phyloP scores from a whole-genome alignment of 805 yeast genomes.

The Debaryomyces castellii region DNA sequence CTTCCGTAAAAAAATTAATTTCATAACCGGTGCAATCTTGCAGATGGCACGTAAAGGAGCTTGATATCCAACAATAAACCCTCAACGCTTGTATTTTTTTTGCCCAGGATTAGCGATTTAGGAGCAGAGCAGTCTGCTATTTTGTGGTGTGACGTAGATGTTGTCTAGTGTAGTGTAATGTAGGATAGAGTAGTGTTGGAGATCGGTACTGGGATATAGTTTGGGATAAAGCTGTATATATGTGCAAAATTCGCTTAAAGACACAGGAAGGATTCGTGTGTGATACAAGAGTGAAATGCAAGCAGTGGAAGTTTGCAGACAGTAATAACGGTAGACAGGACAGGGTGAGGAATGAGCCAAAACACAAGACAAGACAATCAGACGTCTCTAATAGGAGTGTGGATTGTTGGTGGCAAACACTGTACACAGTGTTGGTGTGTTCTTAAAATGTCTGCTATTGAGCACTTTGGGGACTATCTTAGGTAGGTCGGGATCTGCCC shows the following conservation, averaged over 20 bases:
- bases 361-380: not conserved
- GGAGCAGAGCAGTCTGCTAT: not conserved
- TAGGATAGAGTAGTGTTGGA: not conserved
- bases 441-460: too few species aligned
- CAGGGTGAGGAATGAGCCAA: not conserved
- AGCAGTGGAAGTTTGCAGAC: not conserved
- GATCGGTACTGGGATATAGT: too few species aligned
- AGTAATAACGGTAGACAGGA: not conserved
- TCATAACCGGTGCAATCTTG: slow-evolving; percentile 3
- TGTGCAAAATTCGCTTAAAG: not conserved
- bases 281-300: not conserved
- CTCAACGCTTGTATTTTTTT: not conserved
- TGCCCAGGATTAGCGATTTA: not conserved
- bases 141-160: too few species aligned
- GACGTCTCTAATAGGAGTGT: not conserved
- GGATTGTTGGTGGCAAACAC: not conserved
- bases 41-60: slow-evolving; percentile 1
- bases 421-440: too few species aligned
- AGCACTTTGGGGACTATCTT: too few species aligned
- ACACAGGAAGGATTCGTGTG: not conserved
- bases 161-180: not conserved
- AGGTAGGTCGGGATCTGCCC: too few species aligned
- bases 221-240: not conserved
- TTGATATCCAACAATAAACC: not conserved
- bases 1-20: slow-evolving; percentile 3